These are phyloP conservation scores for Trametes punicea DNA, from an alignment of 768 basidiomycete species.

Conservation along the genomic window DNA sequence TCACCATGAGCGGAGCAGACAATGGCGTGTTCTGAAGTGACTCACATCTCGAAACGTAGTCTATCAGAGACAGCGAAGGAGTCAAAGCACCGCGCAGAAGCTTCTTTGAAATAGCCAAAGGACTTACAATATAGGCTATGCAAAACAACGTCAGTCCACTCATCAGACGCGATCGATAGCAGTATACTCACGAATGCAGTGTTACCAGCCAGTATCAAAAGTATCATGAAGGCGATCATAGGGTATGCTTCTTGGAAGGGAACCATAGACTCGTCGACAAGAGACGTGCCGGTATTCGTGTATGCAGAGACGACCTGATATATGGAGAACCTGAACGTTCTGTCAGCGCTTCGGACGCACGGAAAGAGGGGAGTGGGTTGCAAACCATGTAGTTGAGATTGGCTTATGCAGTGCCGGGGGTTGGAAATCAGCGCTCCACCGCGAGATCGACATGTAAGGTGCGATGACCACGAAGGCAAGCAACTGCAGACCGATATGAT, in stretches of 20 bases:
- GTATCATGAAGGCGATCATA: conserved; percentile 67
- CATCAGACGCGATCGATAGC: neutral
- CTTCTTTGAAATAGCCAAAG: neutral
- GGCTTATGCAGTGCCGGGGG: conserved; percentile 55
- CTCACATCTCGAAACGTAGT: conserved; percentile 49
- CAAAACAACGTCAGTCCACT: neutral
- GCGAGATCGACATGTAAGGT: conserved; percentile 65
- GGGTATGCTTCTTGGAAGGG: conserved; percentile 86
- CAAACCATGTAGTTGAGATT: conserved; percentile 63
- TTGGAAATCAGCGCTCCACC: conserved; percentile 60
- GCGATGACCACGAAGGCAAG: conserved; percentile 70
- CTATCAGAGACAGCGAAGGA: conserved; percentile 34
- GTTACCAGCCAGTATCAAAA: conserved; percentile 88
- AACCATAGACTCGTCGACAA: conserved; percentile 87
- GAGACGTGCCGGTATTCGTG: conserved; percentile 84
- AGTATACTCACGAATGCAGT: conserved; percentile 80
- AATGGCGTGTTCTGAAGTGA: neutral
- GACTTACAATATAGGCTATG: conserved; percentile 85
- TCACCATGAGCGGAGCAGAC: neutral
- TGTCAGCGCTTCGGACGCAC: neutral
- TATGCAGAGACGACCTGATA: conserved; percentile 88
- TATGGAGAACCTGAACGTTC: conserved; percentile 61
- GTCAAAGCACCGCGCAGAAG: neutral
- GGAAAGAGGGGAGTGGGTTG: neutral
- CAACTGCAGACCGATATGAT: conserved; percentile 71